These are phyloP conservation scores for Astrothelium subdiscretum DNA, from an alignment of 495 filamentous ascomycete species.

Conservation along the genomic window DNA sequence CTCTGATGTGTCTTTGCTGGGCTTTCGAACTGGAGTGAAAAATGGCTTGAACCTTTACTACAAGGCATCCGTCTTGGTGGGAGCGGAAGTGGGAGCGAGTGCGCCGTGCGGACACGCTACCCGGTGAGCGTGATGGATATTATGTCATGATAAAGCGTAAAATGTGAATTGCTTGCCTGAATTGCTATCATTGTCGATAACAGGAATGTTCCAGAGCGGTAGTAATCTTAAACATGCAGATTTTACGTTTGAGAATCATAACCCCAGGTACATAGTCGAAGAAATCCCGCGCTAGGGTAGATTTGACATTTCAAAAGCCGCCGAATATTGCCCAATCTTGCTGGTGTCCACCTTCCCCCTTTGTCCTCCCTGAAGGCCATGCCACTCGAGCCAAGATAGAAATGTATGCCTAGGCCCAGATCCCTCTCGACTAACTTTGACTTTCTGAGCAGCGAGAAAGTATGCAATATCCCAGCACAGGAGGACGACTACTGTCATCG, in stretches of 20 bases:
- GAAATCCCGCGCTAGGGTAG: neutral
- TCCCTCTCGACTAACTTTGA: neutral
- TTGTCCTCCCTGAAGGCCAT: neutral
- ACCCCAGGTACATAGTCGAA: neutral
- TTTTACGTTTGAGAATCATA: neutral
- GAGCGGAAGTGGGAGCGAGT: too few relatives aligned
- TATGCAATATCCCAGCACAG: constrained; percentile 1
- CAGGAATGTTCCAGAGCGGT: neutral
- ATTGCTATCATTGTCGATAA: neutral
- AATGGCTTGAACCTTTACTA: too few relatives aligned
- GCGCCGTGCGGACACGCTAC: too few relatives aligned
- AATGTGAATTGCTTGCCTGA: too few relatives aligned
- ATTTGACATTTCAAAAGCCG: constrained; percentile 1
- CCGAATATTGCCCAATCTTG: neutral
- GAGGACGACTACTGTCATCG: constrained; percentile 3
- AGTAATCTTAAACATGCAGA: neutral
- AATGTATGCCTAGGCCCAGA: neutral
- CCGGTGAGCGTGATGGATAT: too few relatives aligned
- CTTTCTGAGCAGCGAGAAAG: neutral
- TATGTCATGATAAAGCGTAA: too few relatives aligned
- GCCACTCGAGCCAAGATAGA: constrained; percentile 1
- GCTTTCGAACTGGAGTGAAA: too few relatives aligned
- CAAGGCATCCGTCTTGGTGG: too few relatives aligned
- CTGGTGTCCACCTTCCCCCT: neutral
- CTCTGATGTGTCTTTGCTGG: too few relatives aligned